phyloP scores from a whole-genome alignment of 2,329 filamentous ascomycete species.

The Aureobasidium sp. region DNA sequence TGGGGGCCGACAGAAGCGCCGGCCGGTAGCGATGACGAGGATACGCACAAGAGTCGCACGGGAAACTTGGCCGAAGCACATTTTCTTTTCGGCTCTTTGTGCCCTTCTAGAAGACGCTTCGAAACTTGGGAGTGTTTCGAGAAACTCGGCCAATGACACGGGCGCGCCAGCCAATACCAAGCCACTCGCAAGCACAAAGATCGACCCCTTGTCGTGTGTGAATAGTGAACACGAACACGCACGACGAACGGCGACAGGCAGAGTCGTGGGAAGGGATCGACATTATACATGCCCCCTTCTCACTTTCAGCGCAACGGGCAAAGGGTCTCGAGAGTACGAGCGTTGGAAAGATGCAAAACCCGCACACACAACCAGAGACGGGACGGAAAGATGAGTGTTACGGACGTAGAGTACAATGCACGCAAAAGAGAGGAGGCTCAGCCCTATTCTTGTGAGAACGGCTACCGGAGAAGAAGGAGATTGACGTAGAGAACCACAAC shows the following conservation, averaged over 20 bases:
- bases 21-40: conserved; percentile 4
- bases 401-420: conserved; percentile 6
- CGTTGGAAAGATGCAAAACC: background rate
- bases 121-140: conserved; percentile 11
- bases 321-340: conserved; percentile 4
- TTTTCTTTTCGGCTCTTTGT: conserved; percentile 10
- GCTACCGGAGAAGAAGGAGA: conserved; percentile 12
- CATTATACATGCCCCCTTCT: conserved; percentile 11
- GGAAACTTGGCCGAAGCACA: too few species aligned
- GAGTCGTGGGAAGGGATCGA: conserved; percentile 5
- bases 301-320: conserved; percentile 1
- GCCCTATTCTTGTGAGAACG: background rate
- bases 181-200: conserved; percentile 8
- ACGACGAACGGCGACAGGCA: background rate
- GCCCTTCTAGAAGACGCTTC: conserved; percentile 11
- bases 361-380: background rate
- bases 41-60: conserved; percentile 2
- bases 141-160: conserved; percentile 4
- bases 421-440: conserved; percentile 2
- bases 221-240: background rate
- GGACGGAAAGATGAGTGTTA: conserved; percentile 1
- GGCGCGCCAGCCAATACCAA: background rate
- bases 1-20: conserved; percentile 12
- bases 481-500: conserved; percentile 14
- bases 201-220: too few species aligned